Conservation (phyloP, 345 rosid genomes). For the Kandelia obovata region DNA sequence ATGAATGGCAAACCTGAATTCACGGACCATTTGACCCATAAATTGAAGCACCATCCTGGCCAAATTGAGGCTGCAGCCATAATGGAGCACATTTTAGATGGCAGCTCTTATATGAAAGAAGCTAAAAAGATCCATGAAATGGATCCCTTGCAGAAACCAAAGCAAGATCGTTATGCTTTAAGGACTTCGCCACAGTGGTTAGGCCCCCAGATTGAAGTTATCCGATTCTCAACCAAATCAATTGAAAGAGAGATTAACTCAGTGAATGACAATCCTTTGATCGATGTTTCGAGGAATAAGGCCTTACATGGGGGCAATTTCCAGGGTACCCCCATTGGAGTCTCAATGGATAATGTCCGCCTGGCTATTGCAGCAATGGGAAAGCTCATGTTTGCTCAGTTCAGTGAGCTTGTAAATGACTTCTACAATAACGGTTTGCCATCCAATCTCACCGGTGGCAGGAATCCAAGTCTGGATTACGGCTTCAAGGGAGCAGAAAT, state of each 20-base stretch:
- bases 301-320: conserved; percentile 25
- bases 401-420: conserved; percentile 26
- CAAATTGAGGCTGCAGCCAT: conserved; percentile 32
- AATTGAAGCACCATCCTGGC: conserved; percentile 28
- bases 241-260: conserved; percentile 30
- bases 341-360: conserved; percentile 25
- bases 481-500: conserved; percentile 29
- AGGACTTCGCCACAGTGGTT: conserved; percentile 27
- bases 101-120: conserved; percentile 20
- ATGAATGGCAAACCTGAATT: conserved; percentile 31
- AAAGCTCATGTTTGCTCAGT: conserved; percentile 23
- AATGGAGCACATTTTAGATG: conserved; percentile 27
- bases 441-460: conserved; percentile 22
- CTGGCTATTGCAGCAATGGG: conserved; percentile 22
- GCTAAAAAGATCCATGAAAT: conserved; percentile 21
- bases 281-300: conserved; percentile 26
- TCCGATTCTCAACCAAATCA: conserved; percentile 23
- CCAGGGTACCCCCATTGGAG: conserved; percentile 27
- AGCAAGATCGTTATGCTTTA: conserved; percentile 24
- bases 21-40: conserved; percentile 26
- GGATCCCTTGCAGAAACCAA: conserved; percentile 28
- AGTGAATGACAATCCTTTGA: conserved; percentile 22
- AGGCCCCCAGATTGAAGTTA: conserved; percentile 26
- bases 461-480: conserved; percentile 25
- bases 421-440: conserved; percentile 28